Evolutionary conservation across 1,284 basidiomycete species (phyloP).

Genomic region (Sporisorium sorghi): DNA sequence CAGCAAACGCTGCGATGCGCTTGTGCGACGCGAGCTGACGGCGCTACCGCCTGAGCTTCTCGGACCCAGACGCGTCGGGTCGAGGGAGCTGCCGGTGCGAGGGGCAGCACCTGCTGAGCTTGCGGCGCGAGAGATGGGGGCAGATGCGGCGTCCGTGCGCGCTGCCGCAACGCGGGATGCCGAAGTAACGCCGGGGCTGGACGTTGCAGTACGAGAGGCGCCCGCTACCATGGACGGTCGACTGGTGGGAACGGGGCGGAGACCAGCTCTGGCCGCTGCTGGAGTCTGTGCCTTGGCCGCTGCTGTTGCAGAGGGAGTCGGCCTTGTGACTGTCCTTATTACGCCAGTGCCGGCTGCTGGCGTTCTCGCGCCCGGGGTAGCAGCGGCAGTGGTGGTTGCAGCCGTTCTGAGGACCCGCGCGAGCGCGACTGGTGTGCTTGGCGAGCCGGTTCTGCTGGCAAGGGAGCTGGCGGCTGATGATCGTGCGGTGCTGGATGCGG

Average conservation of each 20-base stretch:
- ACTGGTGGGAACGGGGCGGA: conserved; percentile 49
- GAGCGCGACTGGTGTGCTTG: conserved; percentile 28
- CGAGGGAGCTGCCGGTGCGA: conserved; percentile 37
- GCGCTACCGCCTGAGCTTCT: conserved; percentile 39
- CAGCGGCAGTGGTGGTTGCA: conserved; percentile 4
- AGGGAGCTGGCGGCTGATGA: conserved; percentile 33
- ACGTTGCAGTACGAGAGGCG: conserved; percentile 35
- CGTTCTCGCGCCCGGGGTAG: conserved; percentile 32
- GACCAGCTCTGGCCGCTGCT: conserved; percentile 49
- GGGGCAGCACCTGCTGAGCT: conserved; percentile 19
- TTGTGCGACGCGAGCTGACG: conserved; percentile 42
- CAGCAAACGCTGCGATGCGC: conserved; percentile 28
- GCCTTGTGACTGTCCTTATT: conserved; percentile 15
- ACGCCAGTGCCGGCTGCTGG: conserved; percentile 14
- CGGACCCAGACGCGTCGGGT: conserved; percentile 28
- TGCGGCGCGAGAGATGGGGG: conserved; percentile 39
- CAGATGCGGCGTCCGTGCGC: conserved; percentile 23
- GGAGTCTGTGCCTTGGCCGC: conserved; percentile 42
- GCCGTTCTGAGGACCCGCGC: conserved; percentile 20
- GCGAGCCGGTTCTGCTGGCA: conserved; percentile 36
- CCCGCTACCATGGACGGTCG: conserved; percentile 52
- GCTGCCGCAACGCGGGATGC: conserved; percentile 25
- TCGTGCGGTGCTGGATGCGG: conserved; percentile 29
- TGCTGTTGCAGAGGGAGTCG: conserved; percentile 12
- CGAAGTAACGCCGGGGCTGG: conserved; percentile 36